phyloP scores from a whole-genome alignment of 2,329 filamentous ascomycete genomes.

The Sporothrix phasma region DNA sequence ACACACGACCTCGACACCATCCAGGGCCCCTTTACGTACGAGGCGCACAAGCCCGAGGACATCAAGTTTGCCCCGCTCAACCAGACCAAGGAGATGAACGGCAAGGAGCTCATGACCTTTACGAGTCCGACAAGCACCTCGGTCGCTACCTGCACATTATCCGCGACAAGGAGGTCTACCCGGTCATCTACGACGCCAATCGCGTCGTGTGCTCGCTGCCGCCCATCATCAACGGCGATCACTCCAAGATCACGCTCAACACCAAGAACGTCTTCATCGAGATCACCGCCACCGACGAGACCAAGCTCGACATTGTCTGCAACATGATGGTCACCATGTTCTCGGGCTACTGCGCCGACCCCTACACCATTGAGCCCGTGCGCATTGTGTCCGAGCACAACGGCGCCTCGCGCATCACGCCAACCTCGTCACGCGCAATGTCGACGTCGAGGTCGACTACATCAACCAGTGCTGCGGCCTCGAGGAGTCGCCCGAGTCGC shows the following conservation, averaged over 20 bases:
- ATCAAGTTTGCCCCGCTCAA: slow-evolving; percentile 89
- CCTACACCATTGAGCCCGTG: slow-evolving; percentile 88
- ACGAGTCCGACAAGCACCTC: slow-evolving; percentile 88
- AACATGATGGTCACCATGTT: slow-evolving; percentile 98
- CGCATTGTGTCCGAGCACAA: slow-evolving; percentile 91
- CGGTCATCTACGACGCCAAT: slow-evolving; percentile 88
- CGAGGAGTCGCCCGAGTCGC: slow-evolving; percentile 58
- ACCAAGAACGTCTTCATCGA: slow-evolving; percentile 96
- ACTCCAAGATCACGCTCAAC: slow-evolving; percentile 87
- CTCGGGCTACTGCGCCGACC: slow-evolving; percentile 76
- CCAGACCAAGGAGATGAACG: slow-evolving; percentile 81
- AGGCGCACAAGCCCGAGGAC: slow-evolving; percentile 81
- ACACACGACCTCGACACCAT: slow-evolving; percentile 94
- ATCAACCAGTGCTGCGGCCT: slow-evolving; percentile 90
- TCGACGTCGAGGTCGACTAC: slow-evolving; percentile 81
- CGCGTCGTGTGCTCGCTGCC: slow-evolving; percentile 82
- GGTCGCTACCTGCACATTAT: slow-evolving; percentile 81
- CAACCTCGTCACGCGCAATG: slow-evolving; percentile 63
- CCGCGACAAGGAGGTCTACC: slow-evolving; percentile 84
- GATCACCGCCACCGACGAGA: slow-evolving; percentile 85
- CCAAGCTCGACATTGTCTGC: slow-evolving; percentile 72
- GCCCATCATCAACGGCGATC: slow-evolving; percentile 94
- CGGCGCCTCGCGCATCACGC: slow-evolving; percentile 67
- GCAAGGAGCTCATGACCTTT: slow-evolving; percentile 81
- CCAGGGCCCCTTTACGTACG: slow-evolving; percentile 91